Evolutionary conservation across 1,284 basidiomycete genomes (phyloP).

Genomic region (Moesziomyces parantarcticus): DNA sequence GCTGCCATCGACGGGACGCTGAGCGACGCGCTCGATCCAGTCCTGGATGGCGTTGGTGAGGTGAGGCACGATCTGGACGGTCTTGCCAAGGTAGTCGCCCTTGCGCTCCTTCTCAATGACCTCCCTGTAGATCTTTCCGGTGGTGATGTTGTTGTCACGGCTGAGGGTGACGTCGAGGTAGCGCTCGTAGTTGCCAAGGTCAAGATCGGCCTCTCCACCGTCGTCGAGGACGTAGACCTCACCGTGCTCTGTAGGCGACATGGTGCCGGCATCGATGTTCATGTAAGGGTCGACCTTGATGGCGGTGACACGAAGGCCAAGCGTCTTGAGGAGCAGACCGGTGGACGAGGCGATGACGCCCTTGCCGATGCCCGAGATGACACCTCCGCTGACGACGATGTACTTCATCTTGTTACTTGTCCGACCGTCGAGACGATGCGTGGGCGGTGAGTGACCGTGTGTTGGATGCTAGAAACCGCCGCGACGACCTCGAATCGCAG

Average conservation of each 20-base stretch:
- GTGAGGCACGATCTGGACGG: slow-evolving; percentile 97
- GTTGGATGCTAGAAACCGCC: slow-evolving; percentile 16
- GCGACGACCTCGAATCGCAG: slow-evolving; percentile 52
- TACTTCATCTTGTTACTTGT: slow-evolving; percentile 67
- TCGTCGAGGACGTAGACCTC: slow-evolving; percentile 99
- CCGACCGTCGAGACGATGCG: background rate
- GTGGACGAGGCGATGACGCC: slow-evolving; percentile 83
- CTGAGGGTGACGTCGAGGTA: slow-evolving; percentile 95
- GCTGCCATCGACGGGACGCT: slow-evolving; percentile 92
- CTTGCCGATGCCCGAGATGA: slow-evolving; percentile 71
- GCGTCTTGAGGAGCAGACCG: slow-evolving; percentile 92
- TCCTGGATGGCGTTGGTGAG: slow-evolving; percentile 97
- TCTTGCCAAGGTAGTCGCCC: slow-evolving; percentile 97
- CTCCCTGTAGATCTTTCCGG: slow-evolving; percentile 95
- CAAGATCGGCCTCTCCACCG: slow-evolving; percentile 96
- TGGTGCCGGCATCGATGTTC: slow-evolving; percentile 99
- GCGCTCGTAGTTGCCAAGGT: slow-evolving; percentile 97
- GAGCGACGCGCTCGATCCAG: slow-evolving; percentile 95
- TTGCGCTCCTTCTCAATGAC: slow-evolving; percentile 98
- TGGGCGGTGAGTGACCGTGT: slow-evolving; percentile 2
- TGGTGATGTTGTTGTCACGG: slow-evolving; percentile 97
- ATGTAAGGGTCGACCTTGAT: slow-evolving; percentile 99
- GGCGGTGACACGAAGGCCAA: slow-evolving; percentile 93
- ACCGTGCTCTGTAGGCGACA: slow-evolving; percentile 98
- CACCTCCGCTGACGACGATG: slow-evolving; percentile 69